These are phyloP conservation scores for Pichia kudriavzevii DNA, from an alignment of 1,139 yeast species.

Conservation along the genomic window DNA sequence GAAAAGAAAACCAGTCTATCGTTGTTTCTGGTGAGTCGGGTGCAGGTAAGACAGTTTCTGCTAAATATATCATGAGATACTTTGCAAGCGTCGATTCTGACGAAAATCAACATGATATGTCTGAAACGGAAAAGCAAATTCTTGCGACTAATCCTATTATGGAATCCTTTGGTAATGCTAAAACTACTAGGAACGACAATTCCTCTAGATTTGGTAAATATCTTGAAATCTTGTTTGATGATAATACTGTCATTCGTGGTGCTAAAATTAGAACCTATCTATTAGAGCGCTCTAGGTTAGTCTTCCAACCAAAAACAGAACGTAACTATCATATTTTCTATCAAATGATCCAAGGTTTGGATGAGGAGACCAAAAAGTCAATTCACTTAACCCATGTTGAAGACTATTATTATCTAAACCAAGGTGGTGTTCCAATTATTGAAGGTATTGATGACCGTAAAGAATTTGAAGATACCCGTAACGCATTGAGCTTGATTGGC, in stretches of 20 bases:
- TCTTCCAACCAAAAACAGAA: slow-evolving; percentile 82
- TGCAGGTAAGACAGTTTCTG: slow-evolving; percentile 97
- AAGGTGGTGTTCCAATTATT: slow-evolving; percentile 74
- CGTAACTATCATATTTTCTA: slow-evolving; percentile 94
- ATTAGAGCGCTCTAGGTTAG: slow-evolving; percentile 88
- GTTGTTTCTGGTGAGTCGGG: slow-evolving; percentile 98
- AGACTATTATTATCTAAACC: slow-evolving; percentile 78
- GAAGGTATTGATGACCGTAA: slow-evolving; percentile 74
- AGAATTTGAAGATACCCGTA: slow-evolving; percentile 68
- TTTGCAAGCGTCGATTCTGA: slow-evolving; percentile 83
- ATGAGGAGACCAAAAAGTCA: slow-evolving; percentile 47
- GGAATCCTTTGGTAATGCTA: slow-evolving; percentile 99
- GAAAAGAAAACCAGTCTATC: slow-evolving; percentile 81
- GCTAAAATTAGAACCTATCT: slow-evolving; percentile 90
- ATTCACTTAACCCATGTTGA: slow-evolving; percentile 58
- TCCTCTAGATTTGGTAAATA: slow-evolving; percentile 97
- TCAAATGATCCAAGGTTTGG: slow-evolving; percentile 77
- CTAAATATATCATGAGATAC: slow-evolving; percentile 95
- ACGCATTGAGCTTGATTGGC: slow-evolving; percentile 76
- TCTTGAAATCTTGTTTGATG: slow-evolving; percentile 80
- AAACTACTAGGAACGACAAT: slow-evolving; percentile 94
- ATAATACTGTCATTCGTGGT: slow-evolving; percentile 73
- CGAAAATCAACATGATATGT: slow-evolving; percentile 59
- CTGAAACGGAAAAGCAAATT: slow-evolving; percentile 88
- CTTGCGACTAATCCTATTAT: slow-evolving; percentile 96